Percentiles rank a stretch among this genome's conserved stretches.
Evolutionary conservation across 2,329 filamentous ascomycete species (phyloP).

Genomic region (Orbilia ellipsospora): DNA sequence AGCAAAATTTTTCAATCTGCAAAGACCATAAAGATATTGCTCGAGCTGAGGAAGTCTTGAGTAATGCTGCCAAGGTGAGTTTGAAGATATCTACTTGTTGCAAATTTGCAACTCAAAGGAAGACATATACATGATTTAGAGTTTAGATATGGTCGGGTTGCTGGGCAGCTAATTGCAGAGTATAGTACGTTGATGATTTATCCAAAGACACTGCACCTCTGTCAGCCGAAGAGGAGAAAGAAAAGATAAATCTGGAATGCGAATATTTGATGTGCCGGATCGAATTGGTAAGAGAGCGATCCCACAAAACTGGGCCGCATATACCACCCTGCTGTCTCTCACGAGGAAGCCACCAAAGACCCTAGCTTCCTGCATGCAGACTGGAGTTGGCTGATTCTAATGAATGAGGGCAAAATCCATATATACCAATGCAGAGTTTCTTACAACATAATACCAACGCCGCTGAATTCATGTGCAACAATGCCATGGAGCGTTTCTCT

Average conservation of each 20-base stretch:
- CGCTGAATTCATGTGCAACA: slow-evolving; percentile 80
- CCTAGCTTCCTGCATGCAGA: neutral
- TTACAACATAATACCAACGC: slow-evolving; percentile 77
- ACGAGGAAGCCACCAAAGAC: slow-evolving; percentile 7
- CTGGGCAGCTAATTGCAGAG: neutral
- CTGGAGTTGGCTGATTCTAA: neutral
- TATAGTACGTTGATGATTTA: slow-evolving; percentile 49
- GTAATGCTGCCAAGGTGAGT: slow-evolving; percentile 51
- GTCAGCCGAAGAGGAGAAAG: slow-evolving; percentile 16
- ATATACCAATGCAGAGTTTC: slow-evolving; percentile 69
- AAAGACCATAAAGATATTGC: slow-evolving; percentile 42
- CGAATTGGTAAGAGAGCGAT: slow-evolving; percentile 26
- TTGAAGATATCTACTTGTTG: neutral
- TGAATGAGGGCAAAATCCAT: neutral
- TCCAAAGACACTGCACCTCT: slow-evolving; percentile 36
- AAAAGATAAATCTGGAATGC: slow-evolving; percentile 51
- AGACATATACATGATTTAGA: neutral
- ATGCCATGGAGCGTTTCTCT: slow-evolving; percentile 65
- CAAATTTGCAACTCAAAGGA: neutral
- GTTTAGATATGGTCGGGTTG: neutral
- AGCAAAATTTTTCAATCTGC: slow-evolving; percentile 2
- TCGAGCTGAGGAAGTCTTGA: slow-evolving; percentile 47
- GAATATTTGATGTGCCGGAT: slow-evolving; percentile 44
- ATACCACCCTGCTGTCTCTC: neutral
- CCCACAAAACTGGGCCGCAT: neutral